phyloP scores from a whole-genome alignment of 352 stramenopile species.

The Pythium dissimile region DNA sequence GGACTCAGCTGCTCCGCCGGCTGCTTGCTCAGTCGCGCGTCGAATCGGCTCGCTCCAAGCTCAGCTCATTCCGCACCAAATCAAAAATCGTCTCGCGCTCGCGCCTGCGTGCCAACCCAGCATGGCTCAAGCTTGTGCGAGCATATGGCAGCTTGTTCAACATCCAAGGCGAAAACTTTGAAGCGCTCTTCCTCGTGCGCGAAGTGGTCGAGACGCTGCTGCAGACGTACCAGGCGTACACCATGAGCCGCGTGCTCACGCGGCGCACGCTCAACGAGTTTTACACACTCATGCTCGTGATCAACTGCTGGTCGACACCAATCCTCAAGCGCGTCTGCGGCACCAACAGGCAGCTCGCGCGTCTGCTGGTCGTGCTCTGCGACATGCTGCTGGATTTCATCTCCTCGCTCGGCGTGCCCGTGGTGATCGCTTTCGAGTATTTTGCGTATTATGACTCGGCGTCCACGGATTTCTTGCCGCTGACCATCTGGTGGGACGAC shows the following conservation, averaged over 20 bases:
- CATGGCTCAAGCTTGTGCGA: background rate
- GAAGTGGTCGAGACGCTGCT: slow-evolving; percentile 13
- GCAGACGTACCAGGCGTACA: slow-evolving; percentile 14
- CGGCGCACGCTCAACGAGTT: slow-evolving; percentile 1
- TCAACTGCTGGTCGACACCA: slow-evolving; percentile 18
- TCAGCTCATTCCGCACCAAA: background rate
- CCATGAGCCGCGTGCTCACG: slow-evolving; percentile 5
- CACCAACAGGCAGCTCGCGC: background rate
- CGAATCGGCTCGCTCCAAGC: background rate
- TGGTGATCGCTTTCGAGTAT: slow-evolving; percentile 1
- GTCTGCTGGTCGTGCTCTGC: slow-evolving; percentile 4
- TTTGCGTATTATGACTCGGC: background rate
- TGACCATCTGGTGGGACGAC: slow-evolving; percentile 1
- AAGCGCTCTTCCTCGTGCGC: slow-evolving; percentile 8
- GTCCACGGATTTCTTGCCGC: slow-evolving; percentile 2
- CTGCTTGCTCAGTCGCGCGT: background rate
- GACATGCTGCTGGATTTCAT: slow-evolving; percentile 16
- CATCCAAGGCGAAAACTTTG: slow-evolving; percentile 17
- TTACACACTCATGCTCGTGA: slow-evolving; percentile 6
- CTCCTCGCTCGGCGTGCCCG: slow-evolving; percentile 4
- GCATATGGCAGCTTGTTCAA: background rate
- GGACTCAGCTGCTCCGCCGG: background rate
- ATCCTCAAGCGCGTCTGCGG: background rate
- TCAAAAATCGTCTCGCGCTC: background rate
- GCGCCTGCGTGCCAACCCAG: too few relatives aligned